Base-by-base conservation (phyloP, 176 grass and related monocot genomes). In the Miscanthus lutarioriparius region DNA sequence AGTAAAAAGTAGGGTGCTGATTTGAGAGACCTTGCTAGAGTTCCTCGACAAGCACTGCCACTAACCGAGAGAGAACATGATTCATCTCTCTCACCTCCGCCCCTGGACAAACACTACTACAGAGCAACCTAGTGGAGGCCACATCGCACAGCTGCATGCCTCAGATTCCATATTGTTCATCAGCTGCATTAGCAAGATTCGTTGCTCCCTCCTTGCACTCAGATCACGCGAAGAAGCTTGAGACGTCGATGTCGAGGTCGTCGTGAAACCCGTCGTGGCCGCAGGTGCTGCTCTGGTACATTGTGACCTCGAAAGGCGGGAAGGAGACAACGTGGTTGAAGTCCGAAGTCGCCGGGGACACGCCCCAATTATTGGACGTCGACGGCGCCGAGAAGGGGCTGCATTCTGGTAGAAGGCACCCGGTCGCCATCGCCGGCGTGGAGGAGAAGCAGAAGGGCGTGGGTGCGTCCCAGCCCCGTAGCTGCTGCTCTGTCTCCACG, bases 261-360 rank as follows among this genome's bases (percentile, higher is more conserved):
- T 87, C 80, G 37, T 4, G 22, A 1, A 59, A 59, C 22, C 49
- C 16, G 49, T 61, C 56, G 25, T 75, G 71, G 4, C 13, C 84
- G 72, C 28, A 30, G 28, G 1, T 30, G 28, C 28, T 30, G 28
- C 28, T 30, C 28, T 2, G 28, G 28, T 30, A 30, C 28, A 30
- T 1, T 1, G 78, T 53, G 2, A 62, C 58, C 58, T 41, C 51
- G 63, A 87, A 86, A 28, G 80, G 74, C 39, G 51, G 41, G 22
- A 43, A 47, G 1, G 58, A 19, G 26, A 28, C 64, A 72, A 25
- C 3, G 36, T 80, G 43, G 77, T 87, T 91, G 8, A 86, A 89
- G 37, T 83, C 91, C 41, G 89, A 93, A 36, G 88, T 96, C 20
- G 86, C 81, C 12, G 89, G 89, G 13, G 73, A 82, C 74, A 66